phyloP scores from a whole-genome alignment of 352 stramenopile genomes.

The Pythium folliculosum region DNA sequence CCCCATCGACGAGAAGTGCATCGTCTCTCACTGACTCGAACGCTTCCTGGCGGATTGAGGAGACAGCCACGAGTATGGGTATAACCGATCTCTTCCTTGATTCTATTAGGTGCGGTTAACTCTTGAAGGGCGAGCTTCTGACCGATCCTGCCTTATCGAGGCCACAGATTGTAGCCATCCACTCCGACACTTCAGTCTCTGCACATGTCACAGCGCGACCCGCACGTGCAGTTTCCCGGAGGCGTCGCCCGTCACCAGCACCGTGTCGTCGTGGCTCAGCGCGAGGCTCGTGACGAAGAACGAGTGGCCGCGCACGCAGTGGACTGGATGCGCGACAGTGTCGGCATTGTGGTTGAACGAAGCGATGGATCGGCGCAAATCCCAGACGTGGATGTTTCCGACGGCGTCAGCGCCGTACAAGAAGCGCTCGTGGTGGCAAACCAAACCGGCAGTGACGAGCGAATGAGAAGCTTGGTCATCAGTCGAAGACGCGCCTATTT shows the following conservation, averaged over 20 bases:
- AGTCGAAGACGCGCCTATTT: neutral
- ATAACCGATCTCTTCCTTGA: too few relatives aligned
- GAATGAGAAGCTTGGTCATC: neutral
- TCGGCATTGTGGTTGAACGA: slow-evolving; percentile 1
- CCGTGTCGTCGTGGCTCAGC: slow-evolving; percentile 20
- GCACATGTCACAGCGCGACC: slow-evolving; percentile 1
- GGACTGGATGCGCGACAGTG: slow-evolving; percentile 1
- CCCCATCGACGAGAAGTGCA: neutral
- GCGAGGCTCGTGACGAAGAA: slow-evolving; percentile 26
- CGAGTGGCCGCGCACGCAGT: slow-evolving; percentile 12
- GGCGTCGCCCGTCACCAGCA: slow-evolving; percentile 27
- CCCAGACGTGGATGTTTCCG: slow-evolving; percentile 18
- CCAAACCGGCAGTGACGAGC: slow-evolving; percentile 4
- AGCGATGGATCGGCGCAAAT: slow-evolving; percentile 4
- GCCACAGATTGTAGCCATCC: neutral
- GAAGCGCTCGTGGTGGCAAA: slow-evolving; percentile 20
- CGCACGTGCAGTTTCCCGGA: slow-evolving; percentile 25
- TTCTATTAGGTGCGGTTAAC: too few relatives aligned
- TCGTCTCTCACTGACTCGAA: neutral
- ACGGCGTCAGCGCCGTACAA: slow-evolving; percentile 18
- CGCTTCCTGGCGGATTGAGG: neutral
- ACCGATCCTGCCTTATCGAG: neutral
- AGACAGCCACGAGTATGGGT: neutral
- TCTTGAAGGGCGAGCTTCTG: neutral
- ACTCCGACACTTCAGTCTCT: too few relatives aligned